Conservation (phyloP, 148 eudicot species). For the Chenopodium berlandieri region DNA sequence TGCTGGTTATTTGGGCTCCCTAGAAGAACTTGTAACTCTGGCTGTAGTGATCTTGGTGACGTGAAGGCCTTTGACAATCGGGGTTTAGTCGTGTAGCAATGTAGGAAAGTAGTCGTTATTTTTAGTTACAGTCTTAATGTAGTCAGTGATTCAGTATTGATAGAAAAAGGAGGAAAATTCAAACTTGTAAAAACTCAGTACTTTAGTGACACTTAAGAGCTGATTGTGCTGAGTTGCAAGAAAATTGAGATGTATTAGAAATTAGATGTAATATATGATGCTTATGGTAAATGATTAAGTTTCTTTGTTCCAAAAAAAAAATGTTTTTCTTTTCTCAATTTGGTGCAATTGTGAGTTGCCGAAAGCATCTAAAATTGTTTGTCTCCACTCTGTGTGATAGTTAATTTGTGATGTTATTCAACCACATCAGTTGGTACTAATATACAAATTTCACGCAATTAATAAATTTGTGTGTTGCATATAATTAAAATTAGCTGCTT, state of each 20-base stretch:
- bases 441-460: too few species aligned
- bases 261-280: too few species aligned
- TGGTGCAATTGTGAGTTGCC: not conserved
- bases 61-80: not conserved
- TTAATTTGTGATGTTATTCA: too few species aligned
- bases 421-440: too few species aligned
- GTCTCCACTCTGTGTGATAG: too few species aligned
- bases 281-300: too few species aligned
- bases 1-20: not conserved
- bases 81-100: too few species aligned
- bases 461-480: not conserved
- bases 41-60: not conserved
- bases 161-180: not conserved
- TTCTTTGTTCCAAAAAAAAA: too few species aligned
- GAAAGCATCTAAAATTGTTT: too few species aligned
- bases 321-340: too few species aligned
- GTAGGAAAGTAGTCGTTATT: not conserved
- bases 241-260: too few species aligned
- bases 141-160: not conserved
- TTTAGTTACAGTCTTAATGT: too few species aligned
- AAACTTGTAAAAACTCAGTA: not conserved
- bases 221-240: not conserved
- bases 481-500: not conserved
- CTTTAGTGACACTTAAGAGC: not conserved
- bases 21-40: not conserved